Conservation (phyloP, 768 basidiomycete species). For the Russula griseocarnosa region DNA sequence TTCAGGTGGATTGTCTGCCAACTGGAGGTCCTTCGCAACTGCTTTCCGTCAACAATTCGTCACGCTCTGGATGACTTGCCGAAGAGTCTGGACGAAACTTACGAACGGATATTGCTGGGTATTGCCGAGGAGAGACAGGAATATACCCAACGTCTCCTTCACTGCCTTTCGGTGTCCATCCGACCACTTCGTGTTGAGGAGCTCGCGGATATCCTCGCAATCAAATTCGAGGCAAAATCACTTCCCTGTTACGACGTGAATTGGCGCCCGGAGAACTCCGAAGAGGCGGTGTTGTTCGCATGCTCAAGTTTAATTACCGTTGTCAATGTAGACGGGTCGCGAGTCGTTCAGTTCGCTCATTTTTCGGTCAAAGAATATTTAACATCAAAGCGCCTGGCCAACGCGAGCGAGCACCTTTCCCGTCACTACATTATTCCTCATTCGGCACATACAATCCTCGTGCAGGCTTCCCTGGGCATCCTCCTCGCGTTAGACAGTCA, state of each 20-base stretch:
- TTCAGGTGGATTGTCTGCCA: slow-evolving; percentile 5
- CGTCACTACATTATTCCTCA: background rate
- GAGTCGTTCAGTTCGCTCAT: background rate
- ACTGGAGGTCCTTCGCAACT: background rate
- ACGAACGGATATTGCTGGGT: background rate
- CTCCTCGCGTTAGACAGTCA: background rate
- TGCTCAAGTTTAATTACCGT: background rate
- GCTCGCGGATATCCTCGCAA: background rate
- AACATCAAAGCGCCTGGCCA: background rate
- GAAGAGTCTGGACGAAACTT: background rate
- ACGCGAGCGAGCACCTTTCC: background rate
- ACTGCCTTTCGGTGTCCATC: background rate
- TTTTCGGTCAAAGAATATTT: background rate
- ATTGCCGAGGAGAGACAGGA: background rate
- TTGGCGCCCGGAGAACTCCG: background rate
- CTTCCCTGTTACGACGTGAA: background rate
- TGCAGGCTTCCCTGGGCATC: background rate
- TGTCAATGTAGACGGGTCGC: background rate
- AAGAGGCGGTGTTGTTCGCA: background rate
- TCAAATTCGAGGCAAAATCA: background rate
- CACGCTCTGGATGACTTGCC: background rate
- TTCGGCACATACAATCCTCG: background rate
- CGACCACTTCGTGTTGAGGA: background rate
- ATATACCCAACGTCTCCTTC: background rate
- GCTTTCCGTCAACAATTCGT: background rate